A percentile compares a stretch with the other conserved stretches of the same genome.
phyloP scores from a whole-genome alignment of 345 rosid species.

The Camelina sativa region DNA sequence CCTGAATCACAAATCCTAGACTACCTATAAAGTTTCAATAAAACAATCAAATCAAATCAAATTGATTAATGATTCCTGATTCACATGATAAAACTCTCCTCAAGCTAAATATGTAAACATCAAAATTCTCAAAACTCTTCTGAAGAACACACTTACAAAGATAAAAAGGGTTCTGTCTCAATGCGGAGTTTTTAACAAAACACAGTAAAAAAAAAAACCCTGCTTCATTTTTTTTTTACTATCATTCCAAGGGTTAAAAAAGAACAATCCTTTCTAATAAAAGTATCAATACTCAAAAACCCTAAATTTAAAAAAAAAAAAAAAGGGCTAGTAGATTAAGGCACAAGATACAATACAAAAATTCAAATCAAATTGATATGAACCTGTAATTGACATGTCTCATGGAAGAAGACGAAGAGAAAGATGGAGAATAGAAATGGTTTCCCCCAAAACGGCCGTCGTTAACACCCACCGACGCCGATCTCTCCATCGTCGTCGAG shows the following conservation, averaged over 20 bases:
- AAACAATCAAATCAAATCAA: not conserved
- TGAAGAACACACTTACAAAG: not conserved
- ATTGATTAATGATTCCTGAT: not conserved
- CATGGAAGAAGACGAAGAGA: slow-evolving; percentile 37
- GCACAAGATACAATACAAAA: not conserved
- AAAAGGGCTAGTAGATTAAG: not conserved
- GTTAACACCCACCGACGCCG: slow-evolving; percentile 43
- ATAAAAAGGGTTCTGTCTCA: not conserved
- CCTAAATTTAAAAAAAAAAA: too few relatives aligned
- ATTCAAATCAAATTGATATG: not conserved
- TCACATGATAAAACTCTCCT: not conserved
- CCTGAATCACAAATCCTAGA: not conserved
- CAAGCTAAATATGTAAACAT: not conserved
- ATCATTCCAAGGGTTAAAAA: too few relatives aligned
- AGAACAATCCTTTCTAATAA: too few relatives aligned
- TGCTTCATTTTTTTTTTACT: too few relatives aligned
- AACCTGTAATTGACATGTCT: slow-evolving; percentile 47
- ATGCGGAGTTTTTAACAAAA: not conserved
- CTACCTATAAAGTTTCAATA: too few relatives aligned
- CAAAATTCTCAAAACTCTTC: not conserved
- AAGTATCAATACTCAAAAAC: too few relatives aligned
- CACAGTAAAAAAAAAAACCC: not conserved
- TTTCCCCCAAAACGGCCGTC: slow-evolving; percentile 39
- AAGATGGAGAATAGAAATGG: slow-evolving; percentile 34
- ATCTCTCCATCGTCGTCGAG: slow-evolving; percentile 39